Evolutionary conservation across 129 eudicot species (phyloP).

Genomic region (Dittrichia graveolens): DNA sequence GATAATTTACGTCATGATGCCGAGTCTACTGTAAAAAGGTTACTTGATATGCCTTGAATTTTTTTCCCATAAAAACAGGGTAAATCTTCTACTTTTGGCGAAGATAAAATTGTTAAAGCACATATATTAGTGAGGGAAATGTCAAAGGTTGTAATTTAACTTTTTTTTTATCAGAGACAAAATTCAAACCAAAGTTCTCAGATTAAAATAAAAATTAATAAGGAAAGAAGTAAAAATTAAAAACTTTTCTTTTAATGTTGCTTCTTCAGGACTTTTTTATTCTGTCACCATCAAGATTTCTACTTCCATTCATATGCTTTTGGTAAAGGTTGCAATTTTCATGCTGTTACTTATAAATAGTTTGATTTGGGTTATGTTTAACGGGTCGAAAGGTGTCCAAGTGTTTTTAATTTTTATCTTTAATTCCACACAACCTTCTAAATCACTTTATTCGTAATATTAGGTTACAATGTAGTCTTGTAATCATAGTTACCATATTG

Average conservation of each 20-base stretch:
- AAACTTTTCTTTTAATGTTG: no score
- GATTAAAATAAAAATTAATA: no score
- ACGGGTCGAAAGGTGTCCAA: background rate
- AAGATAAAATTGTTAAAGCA: no score
- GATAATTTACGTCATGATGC: slow-evolving; percentile 86
- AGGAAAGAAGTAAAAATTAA: no score
- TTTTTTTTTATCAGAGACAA: no score
- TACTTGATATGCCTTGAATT: no score
- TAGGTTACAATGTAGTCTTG: background rate
- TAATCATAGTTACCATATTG: background rate
- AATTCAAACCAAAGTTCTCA: no score
- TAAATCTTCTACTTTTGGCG: no score
- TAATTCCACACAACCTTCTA: background rate
- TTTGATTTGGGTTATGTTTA: background rate
- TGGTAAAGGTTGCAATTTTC: background rate
- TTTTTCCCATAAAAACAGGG: no score
- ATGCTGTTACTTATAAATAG: background rate
- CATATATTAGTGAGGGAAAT: no score
- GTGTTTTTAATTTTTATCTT: background rate
- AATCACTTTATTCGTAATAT: background rate
- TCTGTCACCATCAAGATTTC: background rate
- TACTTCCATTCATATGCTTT: background rate
- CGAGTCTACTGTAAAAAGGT: slow-evolving; percentile 75
- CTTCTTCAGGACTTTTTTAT: no score
- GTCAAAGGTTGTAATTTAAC: no score